Evolutionary conservation across 352 stramenopile species (phyloP).

Genomic region (Phytophthora melonis): DNA sequence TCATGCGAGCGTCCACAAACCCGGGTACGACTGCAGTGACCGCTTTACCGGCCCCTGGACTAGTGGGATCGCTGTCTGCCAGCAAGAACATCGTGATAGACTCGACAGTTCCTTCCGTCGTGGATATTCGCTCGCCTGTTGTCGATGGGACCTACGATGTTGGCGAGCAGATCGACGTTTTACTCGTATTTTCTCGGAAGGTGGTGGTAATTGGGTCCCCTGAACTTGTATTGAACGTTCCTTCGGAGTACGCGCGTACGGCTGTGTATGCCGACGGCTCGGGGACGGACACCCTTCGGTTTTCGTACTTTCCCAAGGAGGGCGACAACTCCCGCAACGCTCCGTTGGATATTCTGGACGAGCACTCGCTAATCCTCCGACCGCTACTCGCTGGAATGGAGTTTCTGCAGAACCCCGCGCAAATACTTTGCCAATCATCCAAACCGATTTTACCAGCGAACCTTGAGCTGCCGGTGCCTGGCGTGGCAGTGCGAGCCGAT

Average conservation of each 20-base stretch:
- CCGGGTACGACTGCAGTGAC: conserved; percentile 54
- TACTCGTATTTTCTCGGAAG: conserved; percentile 62
- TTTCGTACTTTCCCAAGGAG: conserved; percentile 53
- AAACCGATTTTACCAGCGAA: conserved; percentile 48
- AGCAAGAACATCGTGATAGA: conserved; percentile 57
- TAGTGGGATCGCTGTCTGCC: conserved; percentile 53
- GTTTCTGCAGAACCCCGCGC: conserved; percentile 38
- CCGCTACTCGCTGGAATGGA: conserved; percentile 45
- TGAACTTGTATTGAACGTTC: conserved; percentile 64
- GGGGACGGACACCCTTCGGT: conserved; percentile 49
- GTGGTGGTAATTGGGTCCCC: conserved; percentile 59
- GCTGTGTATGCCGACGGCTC: conserved; percentile 67
- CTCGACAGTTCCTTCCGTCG: conserved; percentile 54
- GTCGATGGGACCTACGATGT: conserved; percentile 74
- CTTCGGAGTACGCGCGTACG: conserved; percentile 37
- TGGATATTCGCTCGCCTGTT: conserved; percentile 48
- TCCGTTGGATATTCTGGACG: conserved; percentile 56
- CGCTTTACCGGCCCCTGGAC: conserved; percentile 55
- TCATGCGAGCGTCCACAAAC: conserved; percentile 59
- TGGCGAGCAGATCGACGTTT: conserved; percentile 57
- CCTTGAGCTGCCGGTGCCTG: conserved; percentile 58
- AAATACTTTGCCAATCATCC: conserved; percentile 51
- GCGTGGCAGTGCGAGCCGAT: conserved; percentile 52
- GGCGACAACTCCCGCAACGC: conserved; percentile 55
- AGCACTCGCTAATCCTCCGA: conserved; percentile 50